phyloP scores from a whole-genome alignment of 768 basidiomycete species.

The Rhizopogon roseolus region DNA sequence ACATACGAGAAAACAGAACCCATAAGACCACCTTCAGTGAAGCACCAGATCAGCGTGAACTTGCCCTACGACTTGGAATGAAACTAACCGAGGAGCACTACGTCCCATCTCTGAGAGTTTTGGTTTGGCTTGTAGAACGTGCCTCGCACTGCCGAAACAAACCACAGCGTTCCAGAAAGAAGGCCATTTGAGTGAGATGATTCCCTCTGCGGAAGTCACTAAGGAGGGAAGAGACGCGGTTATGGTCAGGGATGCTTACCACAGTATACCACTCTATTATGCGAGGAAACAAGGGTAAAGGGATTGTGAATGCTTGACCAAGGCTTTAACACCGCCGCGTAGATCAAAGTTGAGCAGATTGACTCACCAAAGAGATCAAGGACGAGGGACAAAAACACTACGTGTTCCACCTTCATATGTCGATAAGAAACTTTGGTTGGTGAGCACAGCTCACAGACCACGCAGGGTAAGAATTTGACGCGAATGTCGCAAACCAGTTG shows the following conservation, averaged over 20 bases:
- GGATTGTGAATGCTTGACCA: slow-evolving; percentile 82
- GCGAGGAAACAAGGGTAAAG: slow-evolving; percentile 97
- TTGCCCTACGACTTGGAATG: background rate
- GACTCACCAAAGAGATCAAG: slow-evolving; percentile 76
- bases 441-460: too few relatives aligned
- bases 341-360: background rate
- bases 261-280: slow-evolving; percentile 89
- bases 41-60: background rate
- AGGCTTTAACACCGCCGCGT: slow-evolving; percentile 9
- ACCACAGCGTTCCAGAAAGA: slow-evolving; percentile 62
- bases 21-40: slow-evolving; percentile 70
- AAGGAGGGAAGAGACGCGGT: background rate
- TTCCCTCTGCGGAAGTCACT: slow-evolving; percentile 51
- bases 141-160: slow-evolving; percentile 63
- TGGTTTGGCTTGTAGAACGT: slow-evolving; percentile 54
- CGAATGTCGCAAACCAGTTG: too few relatives aligned
- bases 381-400: slow-evolving; percentile 88
- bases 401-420: slow-evolving; percentile 59
- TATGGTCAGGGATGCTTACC: slow-evolving; percentile 36
- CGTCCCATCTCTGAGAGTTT: slow-evolving; percentile 83
- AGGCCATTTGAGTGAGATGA: slow-evolving; percentile 64
- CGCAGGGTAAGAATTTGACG: too few relatives aligned
- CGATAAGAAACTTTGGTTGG: too few relatives aligned
- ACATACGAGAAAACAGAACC: slow-evolving; percentile 90
- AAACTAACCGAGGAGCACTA: slow-evolving; percentile 81